Evolutionary conservation across 2,329 filamentous ascomycete genomes (phyloP).

Genomic region (Monosporascus cannonballus): DNA sequence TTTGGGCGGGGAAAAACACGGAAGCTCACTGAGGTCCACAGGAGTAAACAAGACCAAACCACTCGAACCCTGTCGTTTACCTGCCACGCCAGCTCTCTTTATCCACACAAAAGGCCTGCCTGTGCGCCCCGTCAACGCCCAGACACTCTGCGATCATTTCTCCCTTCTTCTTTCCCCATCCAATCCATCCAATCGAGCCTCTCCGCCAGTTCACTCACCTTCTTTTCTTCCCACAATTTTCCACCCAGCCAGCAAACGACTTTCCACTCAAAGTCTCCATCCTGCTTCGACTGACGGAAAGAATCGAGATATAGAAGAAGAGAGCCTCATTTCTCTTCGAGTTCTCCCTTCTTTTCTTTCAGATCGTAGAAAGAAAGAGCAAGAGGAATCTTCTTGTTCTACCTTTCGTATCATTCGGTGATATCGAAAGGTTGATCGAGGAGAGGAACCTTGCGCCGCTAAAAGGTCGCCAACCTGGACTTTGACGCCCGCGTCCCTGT

Average conservation of each 20-base stretch:
- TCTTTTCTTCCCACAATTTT: constrained; percentile 14
- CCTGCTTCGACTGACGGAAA: constrained; percentile 28
- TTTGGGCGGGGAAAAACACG: background rate
- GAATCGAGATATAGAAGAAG: constrained; percentile 28
- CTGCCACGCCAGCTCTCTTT: constrained; percentile 16
- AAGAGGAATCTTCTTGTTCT: constrained; percentile 59
- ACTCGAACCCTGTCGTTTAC: constrained; percentile 18
- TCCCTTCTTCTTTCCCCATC: constrained; percentile 13
- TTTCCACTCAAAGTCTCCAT: constrained; percentile 30
- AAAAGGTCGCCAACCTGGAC: constrained; percentile 94
- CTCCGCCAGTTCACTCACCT: background rate
- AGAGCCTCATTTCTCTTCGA: constrained; percentile 26
- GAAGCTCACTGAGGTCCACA: constrained; percentile 16
- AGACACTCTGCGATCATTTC: constrained; percentile 13
- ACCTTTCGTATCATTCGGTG: constrained; percentile 46
- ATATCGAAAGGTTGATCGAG: constrained; percentile 36
- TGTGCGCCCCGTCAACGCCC: constrained; percentile 2
- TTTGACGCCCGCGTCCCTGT: constrained; percentile 99
- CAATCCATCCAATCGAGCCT: background rate
- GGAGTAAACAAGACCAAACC: constrained; percentile 22
- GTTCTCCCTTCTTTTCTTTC: constrained; percentile 34
- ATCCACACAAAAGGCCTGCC: constrained; percentile 1
- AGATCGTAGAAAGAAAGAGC: constrained; percentile 51
- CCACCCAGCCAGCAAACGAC: constrained; percentile 25
- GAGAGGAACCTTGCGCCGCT: constrained; percentile 36